Base-by-base conservation (phyloP, 176 grass and related monocot genomes). In the Saccharum officinarum region DNA sequence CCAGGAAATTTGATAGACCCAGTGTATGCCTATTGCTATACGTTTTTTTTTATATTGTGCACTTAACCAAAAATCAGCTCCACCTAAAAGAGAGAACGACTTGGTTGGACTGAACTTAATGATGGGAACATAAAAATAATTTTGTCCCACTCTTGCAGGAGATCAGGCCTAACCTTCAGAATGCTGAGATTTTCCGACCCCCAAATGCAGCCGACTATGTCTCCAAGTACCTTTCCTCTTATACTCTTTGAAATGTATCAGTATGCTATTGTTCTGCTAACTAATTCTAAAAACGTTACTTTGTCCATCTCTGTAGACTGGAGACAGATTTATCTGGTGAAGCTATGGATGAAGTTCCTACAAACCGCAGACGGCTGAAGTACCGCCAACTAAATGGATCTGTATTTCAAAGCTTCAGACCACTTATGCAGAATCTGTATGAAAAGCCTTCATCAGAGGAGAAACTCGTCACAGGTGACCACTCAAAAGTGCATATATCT, bases 61-160 rank as follows among this genome's bases (percentile, higher is more conserved):
- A 34, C 4, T 81, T 25, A 62, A 64, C 61, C 61, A 22, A 41
- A 31, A 38, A 37, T 14, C 3, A 61, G 7, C 84, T 80, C 9
- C 1, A 13, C 39, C 0, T 28, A 47, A 26, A 69, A 23, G 28
- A 23, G 30, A 22, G n/a, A 52, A 76, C 8, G 8, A 9, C 23
- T 37, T 31, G 22, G 23, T 46, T 75, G 2, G 11, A 57, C 59
- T 67, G 34, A 75, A 52, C 23, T 40, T 86, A 67, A 65, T 33
- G 38, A 38, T 52, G 12, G 5, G 16, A 81, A 13, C 70, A 73
- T 36, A 79, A 38, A 55, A 16, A 47, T 41, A 45, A 50, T 80
- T 89, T 54, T 90, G 6, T 89, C 81, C 76, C 77, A 75, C 20
- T 71, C 39, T 85, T 88, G 22, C 82, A 94, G 92, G 88, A 93